These are phyloP conservation scores for Fraxinus latifolia DNA, from an alignment of 305 asterid species.

Conservation along the genomic window DNA sequence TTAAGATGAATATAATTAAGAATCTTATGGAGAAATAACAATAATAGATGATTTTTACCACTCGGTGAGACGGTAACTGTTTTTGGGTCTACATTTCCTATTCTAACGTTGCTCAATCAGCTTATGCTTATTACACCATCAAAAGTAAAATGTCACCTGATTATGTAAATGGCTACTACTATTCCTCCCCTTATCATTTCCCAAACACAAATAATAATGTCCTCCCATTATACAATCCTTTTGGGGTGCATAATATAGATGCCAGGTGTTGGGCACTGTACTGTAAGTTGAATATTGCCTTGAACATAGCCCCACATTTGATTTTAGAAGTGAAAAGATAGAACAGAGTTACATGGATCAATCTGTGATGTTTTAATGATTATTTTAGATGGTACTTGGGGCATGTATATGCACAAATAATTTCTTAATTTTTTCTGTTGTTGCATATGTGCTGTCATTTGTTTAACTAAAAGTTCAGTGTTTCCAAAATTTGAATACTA, in stretches of 20 bases:
- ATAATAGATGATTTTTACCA: not conserved
- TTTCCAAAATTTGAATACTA: not conserved
- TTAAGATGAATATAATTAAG: not conserved
- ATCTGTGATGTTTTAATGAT: not conserved
- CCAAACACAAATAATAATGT: not conserved
- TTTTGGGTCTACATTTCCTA: not conserved
- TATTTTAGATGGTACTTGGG: not conserved
- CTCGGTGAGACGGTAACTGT: not conserved
- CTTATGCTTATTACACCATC: not conserved
- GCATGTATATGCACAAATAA: not conserved
- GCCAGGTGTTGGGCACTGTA: not conserved
- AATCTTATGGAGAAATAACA: not conserved
- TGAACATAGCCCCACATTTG: not conserved
- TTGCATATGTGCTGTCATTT: not conserved
- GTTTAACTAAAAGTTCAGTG: not conserved
- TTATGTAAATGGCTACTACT: not conserved
- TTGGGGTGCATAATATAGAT: not conserved
- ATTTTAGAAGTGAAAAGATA: not conserved
- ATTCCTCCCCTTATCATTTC: not conserved
- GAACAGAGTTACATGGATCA: not conserved
- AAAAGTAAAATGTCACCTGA: not conserved
- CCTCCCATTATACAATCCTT: not conserved
- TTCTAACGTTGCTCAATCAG: not conserved
- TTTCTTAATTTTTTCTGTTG: not conserved
- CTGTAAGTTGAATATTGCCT: not conserved